Evolutionary conservation across 768 basidiomycete species (phyloP).

Genomic region (Cystofilobasidium ferigula): DNA sequence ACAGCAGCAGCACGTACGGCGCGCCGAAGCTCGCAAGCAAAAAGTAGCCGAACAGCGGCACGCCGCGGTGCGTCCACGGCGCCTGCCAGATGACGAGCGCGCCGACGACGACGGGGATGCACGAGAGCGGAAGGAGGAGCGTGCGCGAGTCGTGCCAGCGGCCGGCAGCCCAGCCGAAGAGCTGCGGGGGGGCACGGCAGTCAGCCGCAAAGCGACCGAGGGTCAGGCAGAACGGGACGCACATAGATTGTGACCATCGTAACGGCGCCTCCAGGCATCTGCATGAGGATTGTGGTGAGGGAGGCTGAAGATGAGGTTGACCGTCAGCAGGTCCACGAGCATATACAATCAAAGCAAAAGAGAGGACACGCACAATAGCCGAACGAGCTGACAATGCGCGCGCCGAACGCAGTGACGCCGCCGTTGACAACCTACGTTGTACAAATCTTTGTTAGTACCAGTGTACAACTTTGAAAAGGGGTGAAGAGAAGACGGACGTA

Average conservation of each 20-base stretch:
- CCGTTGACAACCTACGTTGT: slow-evolving; percentile 1
- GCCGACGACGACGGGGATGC: slow-evolving; percentile 39
- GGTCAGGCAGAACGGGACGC: slow-evolving; percentile 15
- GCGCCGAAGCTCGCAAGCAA: slow-evolving; percentile 36
- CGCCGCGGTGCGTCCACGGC: slow-evolving; percentile 31
- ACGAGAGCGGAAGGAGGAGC: slow-evolving; percentile 34
- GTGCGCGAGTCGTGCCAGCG: slow-evolving; percentile 34
- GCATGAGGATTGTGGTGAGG: slow-evolving; percentile 33
- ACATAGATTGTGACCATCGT: slow-evolving; percentile 29
- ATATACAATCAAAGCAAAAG: no score
- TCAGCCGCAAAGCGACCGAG: neutral
- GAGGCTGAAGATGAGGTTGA: no score
- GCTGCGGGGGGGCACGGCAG: no score
- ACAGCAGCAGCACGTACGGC: slow-evolving; percentile 38
- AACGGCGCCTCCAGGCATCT: slow-evolving; percentile 38
- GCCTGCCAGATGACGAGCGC: slow-evolving; percentile 30
- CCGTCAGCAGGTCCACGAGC: no score
- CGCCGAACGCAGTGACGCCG: slow-evolving; percentile 37
- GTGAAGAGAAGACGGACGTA: slow-evolving; percentile 28
- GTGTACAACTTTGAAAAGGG: neutral
- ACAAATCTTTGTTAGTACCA: neutral
- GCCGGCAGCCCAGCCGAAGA: slow-evolving; percentile 35
- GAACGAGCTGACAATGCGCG: slow-evolving; percentile 37
- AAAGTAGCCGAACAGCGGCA: slow-evolving; percentile 38
- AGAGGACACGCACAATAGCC: no score